phyloP scores from a whole-genome alignment of 192 early-diverging fungal species.

The Coemansia sp. region DNA sequence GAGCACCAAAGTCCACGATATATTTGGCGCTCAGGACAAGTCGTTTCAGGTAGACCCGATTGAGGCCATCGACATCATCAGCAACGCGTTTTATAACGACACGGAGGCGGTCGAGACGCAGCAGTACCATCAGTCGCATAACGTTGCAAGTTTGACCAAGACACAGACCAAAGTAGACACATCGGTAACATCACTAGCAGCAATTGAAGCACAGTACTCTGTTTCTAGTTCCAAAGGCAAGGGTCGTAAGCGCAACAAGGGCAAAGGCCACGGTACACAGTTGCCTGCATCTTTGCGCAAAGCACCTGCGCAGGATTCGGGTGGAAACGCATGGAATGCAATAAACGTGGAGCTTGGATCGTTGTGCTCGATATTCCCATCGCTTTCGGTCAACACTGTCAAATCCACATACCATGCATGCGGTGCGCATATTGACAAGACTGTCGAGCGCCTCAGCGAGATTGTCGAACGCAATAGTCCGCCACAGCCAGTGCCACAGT shows the following conservation, averaged over 20 bases:
- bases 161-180: neutral
- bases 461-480: neutral
- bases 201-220: constrained; percentile 32
- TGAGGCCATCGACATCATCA: constrained; percentile 45
- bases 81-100: constrained; percentile 46
- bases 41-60: constrained; percentile 37
- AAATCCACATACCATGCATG: constrained; percentile 35
- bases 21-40: constrained; percentile 10
- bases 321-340: constrained; percentile 38
- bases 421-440: constrained; percentile 19
- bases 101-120: constrained; percentile 29
- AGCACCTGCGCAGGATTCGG: neutral
- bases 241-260: constrained; percentile 15
- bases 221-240: constrained; percentile 14
- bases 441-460: constrained; percentile 15
- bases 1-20: constrained; percentile 19
- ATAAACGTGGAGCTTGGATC: constrained; percentile 30
- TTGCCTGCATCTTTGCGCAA: neutral
- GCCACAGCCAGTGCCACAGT: neutral
- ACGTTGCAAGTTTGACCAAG: neutral
- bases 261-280: neutral
- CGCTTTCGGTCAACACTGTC: constrained; percentile 25
- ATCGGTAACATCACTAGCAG: constrained; percentile 10
- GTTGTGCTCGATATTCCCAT: constrained; percentile 35
- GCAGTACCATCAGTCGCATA: constrained; percentile 21